Evolutionary conservation across 108 stramenopile species (phyloP).

Genomic region (Asterionellopsis glacialis): DNA sequence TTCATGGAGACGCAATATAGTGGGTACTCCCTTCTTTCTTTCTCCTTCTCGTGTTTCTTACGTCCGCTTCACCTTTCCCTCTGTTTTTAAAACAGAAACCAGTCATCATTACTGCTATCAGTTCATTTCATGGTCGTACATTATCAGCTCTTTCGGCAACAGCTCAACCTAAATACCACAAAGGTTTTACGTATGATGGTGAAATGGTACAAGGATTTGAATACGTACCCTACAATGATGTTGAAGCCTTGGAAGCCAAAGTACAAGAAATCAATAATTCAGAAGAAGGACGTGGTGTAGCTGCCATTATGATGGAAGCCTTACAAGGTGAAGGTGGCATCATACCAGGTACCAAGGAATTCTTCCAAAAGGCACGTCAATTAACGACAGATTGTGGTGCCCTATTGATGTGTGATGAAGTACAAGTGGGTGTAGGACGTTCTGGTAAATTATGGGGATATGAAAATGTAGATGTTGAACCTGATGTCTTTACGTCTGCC

Average conservation of each 20-base stretch:
- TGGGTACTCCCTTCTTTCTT: too few relatives aligned
- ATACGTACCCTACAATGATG: conserved; percentile 89
- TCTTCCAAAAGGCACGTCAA: conserved; percentile 73
- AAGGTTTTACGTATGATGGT: conserved; percentile 82
- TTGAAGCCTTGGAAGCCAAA: conserved; percentile 60
- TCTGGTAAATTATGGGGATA: conserved; percentile 95
- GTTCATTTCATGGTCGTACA: conserved; percentile 96
- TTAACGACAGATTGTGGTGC: conserved; percentile 85
- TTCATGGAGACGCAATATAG: too few relatives aligned
- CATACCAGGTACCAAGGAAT: conserved; percentile 75
- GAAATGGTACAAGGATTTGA: conserved; percentile 87
- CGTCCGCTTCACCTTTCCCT: too few relatives aligned
- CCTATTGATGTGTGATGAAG: conserved; percentile 94
- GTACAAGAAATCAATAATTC: conserved; percentile 70
- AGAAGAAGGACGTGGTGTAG: conserved; percentile 68
- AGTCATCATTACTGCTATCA: conserved; percentile 88
- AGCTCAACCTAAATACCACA: conserved; percentile 95
- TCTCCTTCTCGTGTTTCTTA: too few relatives aligned
- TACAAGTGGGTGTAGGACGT: conserved; percentile 97
- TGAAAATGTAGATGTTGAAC: conserved; percentile 84
- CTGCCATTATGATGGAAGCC: conserved; percentile 94
- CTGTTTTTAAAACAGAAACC: conserved; percentile 48
- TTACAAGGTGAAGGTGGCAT: conserved; percentile 98
- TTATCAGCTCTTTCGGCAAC: conserved; percentile 93
- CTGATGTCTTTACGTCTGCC: conserved; percentile 94